These are phyloP conservation scores for Colletotrichum karsti DNA, from an alignment of 2,329 filamentous ascomycete species.

Conservation along the genomic window DNA sequence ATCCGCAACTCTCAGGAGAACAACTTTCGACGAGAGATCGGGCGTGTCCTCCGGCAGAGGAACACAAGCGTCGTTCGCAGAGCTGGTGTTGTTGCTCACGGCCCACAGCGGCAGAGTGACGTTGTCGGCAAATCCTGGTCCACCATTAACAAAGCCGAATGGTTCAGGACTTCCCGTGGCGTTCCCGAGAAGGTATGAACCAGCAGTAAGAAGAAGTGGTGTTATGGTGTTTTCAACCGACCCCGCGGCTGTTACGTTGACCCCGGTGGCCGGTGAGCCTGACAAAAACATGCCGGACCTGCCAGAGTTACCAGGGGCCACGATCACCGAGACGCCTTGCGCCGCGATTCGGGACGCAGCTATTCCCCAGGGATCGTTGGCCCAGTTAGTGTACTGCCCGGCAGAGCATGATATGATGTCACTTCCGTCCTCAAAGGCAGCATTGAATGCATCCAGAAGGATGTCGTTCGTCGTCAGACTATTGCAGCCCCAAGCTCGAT, in stretches of 20 bases:
- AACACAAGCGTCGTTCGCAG: constrained; percentile 34
- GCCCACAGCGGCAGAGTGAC: constrained; percentile 18
- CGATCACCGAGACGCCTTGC: constrained; percentile 35
- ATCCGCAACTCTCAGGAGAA: constrained; percentile 46
- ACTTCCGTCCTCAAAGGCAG: constrained; percentile 49
- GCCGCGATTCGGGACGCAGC: constrained; percentile 37
- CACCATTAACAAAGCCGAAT: constrained; percentile 21
- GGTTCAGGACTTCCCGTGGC: neutral
- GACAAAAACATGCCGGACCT: constrained; percentile 31
- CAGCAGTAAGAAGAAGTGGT: constrained; percentile 19
- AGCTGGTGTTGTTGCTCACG: constrained; percentile 7
- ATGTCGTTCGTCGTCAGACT: constrained; percentile 46
- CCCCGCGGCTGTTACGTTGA: constrained; percentile 33
- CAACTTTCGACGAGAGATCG: constrained; percentile 48
- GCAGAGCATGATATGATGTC: constrained; percentile 41
- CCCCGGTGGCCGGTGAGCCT: constrained; percentile 32
- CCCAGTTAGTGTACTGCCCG: constrained; percentile 35
- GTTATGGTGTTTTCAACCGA: constrained; percentile 29
- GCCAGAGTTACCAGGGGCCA: constrained; percentile 38
- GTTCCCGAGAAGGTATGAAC: neutral
- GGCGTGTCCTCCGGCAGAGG: constrained; percentile 36
- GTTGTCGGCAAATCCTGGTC: constrained; percentile 3
- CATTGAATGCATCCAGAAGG: constrained; percentile 49
- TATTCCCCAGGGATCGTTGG: constrained; percentile 36
- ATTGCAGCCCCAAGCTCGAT: constrained; percentile 46